Conservation (phyloP, 2,329 filamentous ascomycete genomes). For the Claviceps sp. region DNA sequence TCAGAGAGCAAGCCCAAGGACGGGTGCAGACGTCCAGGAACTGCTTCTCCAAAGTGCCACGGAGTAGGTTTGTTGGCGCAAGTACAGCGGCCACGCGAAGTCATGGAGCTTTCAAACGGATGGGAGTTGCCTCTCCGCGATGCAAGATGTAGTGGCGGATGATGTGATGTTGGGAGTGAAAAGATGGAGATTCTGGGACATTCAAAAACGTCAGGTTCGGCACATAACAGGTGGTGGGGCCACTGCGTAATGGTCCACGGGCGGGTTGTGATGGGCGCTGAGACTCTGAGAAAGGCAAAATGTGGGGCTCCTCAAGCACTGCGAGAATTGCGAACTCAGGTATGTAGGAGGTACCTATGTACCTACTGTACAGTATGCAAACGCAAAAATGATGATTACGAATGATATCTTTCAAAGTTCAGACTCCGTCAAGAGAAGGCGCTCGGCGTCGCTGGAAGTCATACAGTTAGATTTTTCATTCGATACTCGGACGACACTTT, state of each 20-base stretch:
- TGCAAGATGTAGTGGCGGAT: conserved; percentile 4
- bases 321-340: not conserved
- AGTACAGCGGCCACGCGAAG: not conserved
- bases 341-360: not conserved
- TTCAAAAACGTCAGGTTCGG: conserved; percentile 23
- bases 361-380: no score
- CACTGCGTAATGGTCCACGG: conserved; percentile 24
- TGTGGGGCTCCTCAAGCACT: not conserved
- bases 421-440: no score
- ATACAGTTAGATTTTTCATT: no score
- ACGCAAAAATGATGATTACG: no score
- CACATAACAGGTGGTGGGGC: conserved; percentile 17
- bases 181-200: conserved; percentile 14
- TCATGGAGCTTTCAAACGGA: not conserved
- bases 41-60: conserved; percentile 14
- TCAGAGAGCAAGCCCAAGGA: conserved; percentile 16
- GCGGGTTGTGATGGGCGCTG: not conserved
- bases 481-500: no score
- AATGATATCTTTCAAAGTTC: no score
- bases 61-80: not conserved
- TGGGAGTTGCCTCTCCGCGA: not conserved
- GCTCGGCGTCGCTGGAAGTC: no score
- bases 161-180: conserved; percentile 15
- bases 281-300: not conserved
- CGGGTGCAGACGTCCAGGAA: conserved; percentile 29